Evolutionary conservation across 163 green algal genomes (phyloP).

Genomic region (Chlorella variabilis): DNA sequence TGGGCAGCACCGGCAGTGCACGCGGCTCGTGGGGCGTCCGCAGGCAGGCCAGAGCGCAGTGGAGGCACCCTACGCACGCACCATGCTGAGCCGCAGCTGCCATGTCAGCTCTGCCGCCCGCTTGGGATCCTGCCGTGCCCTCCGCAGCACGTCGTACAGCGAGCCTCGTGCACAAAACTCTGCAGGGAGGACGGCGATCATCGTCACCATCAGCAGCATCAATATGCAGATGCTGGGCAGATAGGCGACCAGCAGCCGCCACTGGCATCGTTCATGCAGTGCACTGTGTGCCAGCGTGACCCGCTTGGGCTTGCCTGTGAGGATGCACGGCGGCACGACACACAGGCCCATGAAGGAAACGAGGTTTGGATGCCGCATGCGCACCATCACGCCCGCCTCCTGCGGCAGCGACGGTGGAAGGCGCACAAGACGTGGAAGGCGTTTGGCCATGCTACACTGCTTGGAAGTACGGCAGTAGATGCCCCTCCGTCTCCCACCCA

Average conservation of each 20-base stretch:
- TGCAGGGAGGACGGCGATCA: background rate
- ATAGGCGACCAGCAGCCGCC: too few relatives aligned
- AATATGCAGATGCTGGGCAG: too few relatives aligned
- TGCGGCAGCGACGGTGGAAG: background rate
- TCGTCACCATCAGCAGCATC: too few relatives aligned
- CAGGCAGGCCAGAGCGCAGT: background rate
- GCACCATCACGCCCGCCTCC: background rate
- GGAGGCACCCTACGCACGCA: too few relatives aligned
- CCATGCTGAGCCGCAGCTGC: background rate
- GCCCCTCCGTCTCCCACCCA: too few relatives aligned
- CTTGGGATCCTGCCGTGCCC: background rate
- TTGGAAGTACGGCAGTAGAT: too few relatives aligned
- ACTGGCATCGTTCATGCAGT: too few relatives aligned
- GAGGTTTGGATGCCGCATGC: slow-evolving; percentile 11
- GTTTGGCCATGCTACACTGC: too few relatives aligned
- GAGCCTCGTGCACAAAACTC: background rate
- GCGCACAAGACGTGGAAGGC: background rate
- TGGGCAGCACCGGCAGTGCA: too few relatives aligned
- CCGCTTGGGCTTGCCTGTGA: background rate
- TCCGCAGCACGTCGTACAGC: slow-evolving; percentile 1
- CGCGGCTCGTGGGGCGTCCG: too few relatives aligned
- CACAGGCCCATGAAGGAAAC: slow-evolving; percentile 8
- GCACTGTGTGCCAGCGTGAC: background rate
- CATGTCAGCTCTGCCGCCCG: background rate
- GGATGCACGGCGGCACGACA: background rate